Percentiles rank a stretch among this genome's conserved stretches.
These are phyloP conservation scores for Ophiocytium majus DNA, from an alignment of 352 stramenopile species.

Conservation along the genomic window DNA sequence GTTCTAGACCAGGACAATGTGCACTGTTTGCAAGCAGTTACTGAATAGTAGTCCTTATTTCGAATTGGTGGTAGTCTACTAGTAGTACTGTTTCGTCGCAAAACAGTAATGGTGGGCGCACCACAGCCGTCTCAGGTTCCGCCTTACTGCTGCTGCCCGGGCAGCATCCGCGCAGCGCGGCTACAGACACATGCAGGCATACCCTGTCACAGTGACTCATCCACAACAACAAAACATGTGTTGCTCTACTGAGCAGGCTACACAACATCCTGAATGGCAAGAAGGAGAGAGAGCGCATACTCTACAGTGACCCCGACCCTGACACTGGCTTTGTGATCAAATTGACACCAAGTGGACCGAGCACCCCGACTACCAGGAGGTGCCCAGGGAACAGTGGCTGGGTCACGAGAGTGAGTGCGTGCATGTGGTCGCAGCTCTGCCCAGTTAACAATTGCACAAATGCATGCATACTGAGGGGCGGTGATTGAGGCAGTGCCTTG, in stretches of 20 bases:
- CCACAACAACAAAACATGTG: too few species aligned
- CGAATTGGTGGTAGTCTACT: too few species aligned
- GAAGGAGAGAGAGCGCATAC: constrained; percentile 47
- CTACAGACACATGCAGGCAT: too few species aligned
- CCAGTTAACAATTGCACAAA: too few species aligned
- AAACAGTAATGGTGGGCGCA: not conserved
- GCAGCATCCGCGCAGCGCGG: not conserved
- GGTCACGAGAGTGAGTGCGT: constrained; percentile 24
- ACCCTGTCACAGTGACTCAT: too few species aligned
- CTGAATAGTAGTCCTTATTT: too few species aligned
- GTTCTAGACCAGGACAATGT: too few species aligned
- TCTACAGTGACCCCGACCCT: constrained; percentile 41
- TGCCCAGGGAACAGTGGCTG: constrained; percentile 37
- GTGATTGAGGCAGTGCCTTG: too few species aligned
- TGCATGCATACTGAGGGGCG: too few species aligned
- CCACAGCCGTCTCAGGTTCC: not conserved
- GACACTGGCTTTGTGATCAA: constrained; percentile 51
- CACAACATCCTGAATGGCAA: constrained; percentile 51
- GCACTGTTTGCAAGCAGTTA: too few species aligned
- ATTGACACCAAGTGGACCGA: constrained; percentile 53
- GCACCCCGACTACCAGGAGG: constrained; percentile 35
- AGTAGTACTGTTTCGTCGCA: too few species aligned
- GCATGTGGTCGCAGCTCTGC: too few species aligned
- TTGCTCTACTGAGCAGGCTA: constrained; percentile 9
- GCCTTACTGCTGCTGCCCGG: not conserved